phyloP scores from a whole-genome alignment of 2,329 filamentous ascomycete genomes.

The Trichoderma sp. region DNA sequence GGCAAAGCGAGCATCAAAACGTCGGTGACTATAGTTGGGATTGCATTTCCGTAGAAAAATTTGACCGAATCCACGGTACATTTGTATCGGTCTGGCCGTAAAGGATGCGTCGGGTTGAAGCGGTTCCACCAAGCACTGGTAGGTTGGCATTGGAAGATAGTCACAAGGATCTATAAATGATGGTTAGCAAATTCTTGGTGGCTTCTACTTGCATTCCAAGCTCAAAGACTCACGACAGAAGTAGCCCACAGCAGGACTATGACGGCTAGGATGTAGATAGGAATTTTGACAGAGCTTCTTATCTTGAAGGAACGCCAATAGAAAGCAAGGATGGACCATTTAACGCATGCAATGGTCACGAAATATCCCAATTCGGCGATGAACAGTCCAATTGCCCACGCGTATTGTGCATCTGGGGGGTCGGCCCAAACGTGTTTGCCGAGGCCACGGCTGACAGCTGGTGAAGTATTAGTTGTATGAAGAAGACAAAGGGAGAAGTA shows the following conservation, averaged over 20 bases:
- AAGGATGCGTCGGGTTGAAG: conserved; percentile 22
- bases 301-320: conserved; percentile 30
- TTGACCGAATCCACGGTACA: conserved; percentile 24
- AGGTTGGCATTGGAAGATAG: conserved; percentile 24
- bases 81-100: conserved; percentile 17
- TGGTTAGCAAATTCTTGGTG: background rate
- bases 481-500: too few relatives aligned
- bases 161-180: conserved; percentile 22
- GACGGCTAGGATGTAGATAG: conserved; percentile 23
- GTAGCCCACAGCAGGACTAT: conserved; percentile 25
- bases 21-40: conserved; percentile 31
- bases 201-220: background rate
- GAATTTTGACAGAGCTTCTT: conserved; percentile 23
- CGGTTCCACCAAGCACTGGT: conserved; percentile 25
- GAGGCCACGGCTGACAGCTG: conserved; percentile 26
- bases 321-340: conserved; percentile 28
- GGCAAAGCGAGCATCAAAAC: conserved; percentile 30
- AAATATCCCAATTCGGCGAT: conserved; percentile 26
- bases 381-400: conserved; percentile 27
- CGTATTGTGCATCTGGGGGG: conserved; percentile 23
- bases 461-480: background rate
- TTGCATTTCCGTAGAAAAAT: conserved; percentile 32
- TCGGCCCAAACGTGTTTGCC: conserved; percentile 28
- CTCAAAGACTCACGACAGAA: conserved; percentile 24
- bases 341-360: conserved; percentile 24